Evolutionary conservation across 805 yeast genomes (phyloP).

Genomic region (Starmerella floricola): DNA sequence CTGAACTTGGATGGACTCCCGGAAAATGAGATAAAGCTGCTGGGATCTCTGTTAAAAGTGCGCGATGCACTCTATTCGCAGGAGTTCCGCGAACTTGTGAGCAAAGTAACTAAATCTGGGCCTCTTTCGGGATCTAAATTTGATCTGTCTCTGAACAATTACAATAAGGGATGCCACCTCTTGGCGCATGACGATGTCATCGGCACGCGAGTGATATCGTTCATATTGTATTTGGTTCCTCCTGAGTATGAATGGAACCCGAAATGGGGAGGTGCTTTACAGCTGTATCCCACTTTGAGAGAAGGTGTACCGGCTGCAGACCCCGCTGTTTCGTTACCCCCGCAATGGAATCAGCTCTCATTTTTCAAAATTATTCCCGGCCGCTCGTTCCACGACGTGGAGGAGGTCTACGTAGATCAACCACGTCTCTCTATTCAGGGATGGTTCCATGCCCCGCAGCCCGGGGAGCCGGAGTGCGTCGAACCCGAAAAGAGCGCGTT

Average conservation of each 20-base stretch:
- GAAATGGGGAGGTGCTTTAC: slow-evolving; percentile 83
- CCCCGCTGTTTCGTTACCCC: slow-evolving; percentile 54
- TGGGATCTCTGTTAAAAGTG: slow-evolving; percentile 65
- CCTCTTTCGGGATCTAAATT: slow-evolving; percentile 80
- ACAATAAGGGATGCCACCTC: slow-evolving; percentile 85
- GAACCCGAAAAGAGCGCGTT: slow-evolving; percentile 37
- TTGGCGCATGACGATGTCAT: slow-evolving; percentile 96
- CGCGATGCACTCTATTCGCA: slow-evolving; percentile 82
- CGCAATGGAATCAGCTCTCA: slow-evolving; percentile 92
- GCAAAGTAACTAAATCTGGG: slow-evolving; percentile 74
- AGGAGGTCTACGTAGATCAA: slow-evolving; percentile 84
- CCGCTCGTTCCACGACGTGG: slow-evolving; percentile 91
- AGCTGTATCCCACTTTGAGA: slow-evolving; percentile 73
- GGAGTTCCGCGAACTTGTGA: slow-evolving; percentile 65
- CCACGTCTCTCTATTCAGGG: slow-evolving; percentile 91
- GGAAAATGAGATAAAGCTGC: slow-evolving; percentile 54
- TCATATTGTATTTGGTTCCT: slow-evolving; percentile 83
- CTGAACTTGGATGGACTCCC: slow-evolving; percentile 83
- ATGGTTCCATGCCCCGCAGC: slow-evolving; percentile 97
- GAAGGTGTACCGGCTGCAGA: slow-evolving; percentile 87
- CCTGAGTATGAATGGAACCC: slow-evolving; percentile 84
- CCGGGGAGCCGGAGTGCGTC: slow-evolving; percentile 74
- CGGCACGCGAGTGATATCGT: slow-evolving; percentile 86
- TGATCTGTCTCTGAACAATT: slow-evolving; percentile 85
- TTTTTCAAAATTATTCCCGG: slow-evolving; percentile 96